Conservation (phyloP, 805 yeast species). For the Candida sithepensis region DNA sequence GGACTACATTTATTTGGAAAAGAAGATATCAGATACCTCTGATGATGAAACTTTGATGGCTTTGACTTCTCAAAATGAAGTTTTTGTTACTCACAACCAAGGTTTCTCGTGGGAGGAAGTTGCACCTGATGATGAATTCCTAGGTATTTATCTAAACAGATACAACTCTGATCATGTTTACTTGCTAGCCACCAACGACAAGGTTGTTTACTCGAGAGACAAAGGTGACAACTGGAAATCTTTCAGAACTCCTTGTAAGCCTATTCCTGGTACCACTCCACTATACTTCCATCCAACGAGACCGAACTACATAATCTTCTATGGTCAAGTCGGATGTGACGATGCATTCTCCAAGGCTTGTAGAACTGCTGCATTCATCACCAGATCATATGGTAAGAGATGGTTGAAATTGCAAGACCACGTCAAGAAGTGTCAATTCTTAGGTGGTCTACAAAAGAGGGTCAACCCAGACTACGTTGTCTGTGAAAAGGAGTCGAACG, state of each 20-base stretch:
- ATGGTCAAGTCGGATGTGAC: conserved; percentile 61
- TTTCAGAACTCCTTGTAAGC: conserved; percentile 50
- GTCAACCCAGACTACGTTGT: conserved; percentile 49
- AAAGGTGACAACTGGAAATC: conserved; percentile 60
- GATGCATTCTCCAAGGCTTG: conserved; percentile 44
- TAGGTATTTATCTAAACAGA: conserved; percentile 54
- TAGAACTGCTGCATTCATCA: conserved; percentile 51
- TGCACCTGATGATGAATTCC: conserved; percentile 41
- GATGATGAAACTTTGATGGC: conserved; percentile 64
- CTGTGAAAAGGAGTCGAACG: conserved; percentile 50
- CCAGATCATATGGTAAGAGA: conserved; percentile 62
- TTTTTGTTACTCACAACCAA: conserved; percentile 68
- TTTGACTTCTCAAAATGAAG: conserved; percentile 49
- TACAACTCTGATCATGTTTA: conserved; percentile 51
- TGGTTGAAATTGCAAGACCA: conserved; percentile 56
- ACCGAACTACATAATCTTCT: conserved; percentile 60
- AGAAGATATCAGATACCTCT: conserved; percentile 35
- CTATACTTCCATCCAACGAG: conserved; percentile 64
- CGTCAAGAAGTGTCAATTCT: conserved; percentile 63
- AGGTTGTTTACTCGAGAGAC: conserved; percentile 58
- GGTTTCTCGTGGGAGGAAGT: conserved; percentile 53
- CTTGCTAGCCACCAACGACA: conserved; percentile 44
- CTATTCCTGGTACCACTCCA: conserved; percentile 39
- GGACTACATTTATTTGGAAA: conserved; percentile 61
- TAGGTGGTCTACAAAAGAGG: conserved; percentile 44